These are phyloP conservation scores for Arachis hypogaea DNA, from an alignment of 306 rosid genomes.

Conservation along the genomic window DNA sequence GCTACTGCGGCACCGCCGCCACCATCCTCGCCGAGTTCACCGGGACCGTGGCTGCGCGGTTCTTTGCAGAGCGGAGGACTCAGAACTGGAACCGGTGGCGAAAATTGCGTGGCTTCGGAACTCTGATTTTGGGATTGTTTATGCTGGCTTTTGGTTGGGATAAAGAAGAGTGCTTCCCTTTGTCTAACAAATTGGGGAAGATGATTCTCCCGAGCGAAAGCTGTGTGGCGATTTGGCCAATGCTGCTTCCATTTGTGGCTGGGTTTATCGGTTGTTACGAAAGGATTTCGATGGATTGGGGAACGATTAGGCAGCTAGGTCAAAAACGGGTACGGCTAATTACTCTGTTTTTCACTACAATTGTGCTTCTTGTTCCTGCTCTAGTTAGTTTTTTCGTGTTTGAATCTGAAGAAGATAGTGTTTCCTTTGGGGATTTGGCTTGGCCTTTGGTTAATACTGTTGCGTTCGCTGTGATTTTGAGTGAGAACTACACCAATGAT, in stretches of 20 bases:
- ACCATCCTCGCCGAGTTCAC: slow-evolving; percentile 86
- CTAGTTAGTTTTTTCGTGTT: slow-evolving; percentile 56
- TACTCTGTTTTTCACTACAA: slow-evolving; percentile 71
- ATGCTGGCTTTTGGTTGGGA: slow-evolving; percentile 83
- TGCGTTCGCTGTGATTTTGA: slow-evolving; percentile 81
- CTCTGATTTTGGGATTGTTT: slow-evolving; percentile 57
- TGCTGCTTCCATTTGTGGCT: slow-evolving; percentile 80
- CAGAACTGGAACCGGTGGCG: slow-evolving; percentile 29
- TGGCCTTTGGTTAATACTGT: slow-evolving; percentile 90
- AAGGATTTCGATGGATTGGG: slow-evolving; percentile 60
- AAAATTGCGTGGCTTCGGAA: slow-evolving; percentile 68
- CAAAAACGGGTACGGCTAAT: slow-evolving; percentile 62
- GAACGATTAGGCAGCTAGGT: slow-evolving; percentile 64
- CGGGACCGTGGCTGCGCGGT: slow-evolving; percentile 64
- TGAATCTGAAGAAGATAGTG: slow-evolving; percentile 51
- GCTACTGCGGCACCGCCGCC: slow-evolving; percentile 86
- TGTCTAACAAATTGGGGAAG: slow-evolving; percentile 38
- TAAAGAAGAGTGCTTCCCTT: slow-evolving; percentile 74
- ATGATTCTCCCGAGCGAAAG: slow-evolving; percentile 39
- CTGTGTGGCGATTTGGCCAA: slow-evolving; percentile 74
- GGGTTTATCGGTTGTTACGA: slow-evolving; percentile 78
- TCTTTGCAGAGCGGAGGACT: slow-evolving; percentile 39
- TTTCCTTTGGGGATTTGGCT: slow-evolving; percentile 53
- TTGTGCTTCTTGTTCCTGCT: slow-evolving; percentile 82
- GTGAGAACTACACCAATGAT: slow-evolving; percentile 54